Percentiles rank a stretch among this genome's conserved stretches.
phyloP scores from a whole-genome alignment of 2,329 filamentous ascomycete genomes.

The Ilyonectria destructans region DNA sequence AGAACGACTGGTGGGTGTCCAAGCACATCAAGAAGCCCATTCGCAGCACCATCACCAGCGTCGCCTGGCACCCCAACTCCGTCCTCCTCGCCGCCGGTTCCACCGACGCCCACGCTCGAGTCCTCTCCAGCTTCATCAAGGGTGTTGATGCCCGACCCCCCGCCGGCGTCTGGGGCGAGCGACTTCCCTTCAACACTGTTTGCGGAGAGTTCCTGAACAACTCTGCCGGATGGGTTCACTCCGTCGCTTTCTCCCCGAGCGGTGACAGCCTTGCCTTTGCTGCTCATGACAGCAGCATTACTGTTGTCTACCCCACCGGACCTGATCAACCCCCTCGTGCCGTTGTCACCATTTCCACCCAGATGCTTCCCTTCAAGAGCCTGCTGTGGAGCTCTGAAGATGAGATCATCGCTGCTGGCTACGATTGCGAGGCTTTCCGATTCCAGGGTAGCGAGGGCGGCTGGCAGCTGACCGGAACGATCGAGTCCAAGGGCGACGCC shows the following conservation, averaged over 20 bases:
- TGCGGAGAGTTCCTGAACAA: slow-evolving; percentile 98
- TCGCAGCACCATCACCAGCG: slow-evolving; percentile 93
- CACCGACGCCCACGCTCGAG: slow-evolving; percentile 96
- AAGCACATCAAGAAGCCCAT: slow-evolving; percentile 99
- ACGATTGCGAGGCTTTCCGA: slow-evolving; percentile 91
- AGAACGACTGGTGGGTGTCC: slow-evolving; percentile 99
- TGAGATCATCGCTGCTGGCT: slow-evolving; percentile 95
- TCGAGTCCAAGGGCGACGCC: slow-evolving; percentile 81
- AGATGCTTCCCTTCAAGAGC: slow-evolving; percentile 92
- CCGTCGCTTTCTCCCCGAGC: slow-evolving; percentile 91
- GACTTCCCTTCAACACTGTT: slow-evolving; percentile 97
- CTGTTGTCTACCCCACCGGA: slow-evolving; percentile 93
- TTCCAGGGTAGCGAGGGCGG: slow-evolving; percentile 85
- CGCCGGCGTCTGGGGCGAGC: slow-evolving; percentile 92
- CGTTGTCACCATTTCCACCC: slow-evolving; percentile 91
- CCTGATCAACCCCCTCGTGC: slow-evolving; percentile 92
- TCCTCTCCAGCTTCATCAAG: slow-evolving; percentile 97
- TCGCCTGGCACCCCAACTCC: slow-evolving; percentile 98
- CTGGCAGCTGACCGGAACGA: slow-evolving; percentile 87
- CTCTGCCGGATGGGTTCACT: slow-evolving; percentile 96
- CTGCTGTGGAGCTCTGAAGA: slow-evolving; percentile 92
- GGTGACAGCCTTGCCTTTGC: slow-evolving; percentile 95
- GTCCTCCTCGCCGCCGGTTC: slow-evolving; percentile 95
- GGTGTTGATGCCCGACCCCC: slow-evolving; percentile 90
- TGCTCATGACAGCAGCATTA: slow-evolving; percentile 96